phyloP scores from a whole-genome alignment of 768 basidiomycete genomes.

The Mrakia hoshinonis region DNA sequence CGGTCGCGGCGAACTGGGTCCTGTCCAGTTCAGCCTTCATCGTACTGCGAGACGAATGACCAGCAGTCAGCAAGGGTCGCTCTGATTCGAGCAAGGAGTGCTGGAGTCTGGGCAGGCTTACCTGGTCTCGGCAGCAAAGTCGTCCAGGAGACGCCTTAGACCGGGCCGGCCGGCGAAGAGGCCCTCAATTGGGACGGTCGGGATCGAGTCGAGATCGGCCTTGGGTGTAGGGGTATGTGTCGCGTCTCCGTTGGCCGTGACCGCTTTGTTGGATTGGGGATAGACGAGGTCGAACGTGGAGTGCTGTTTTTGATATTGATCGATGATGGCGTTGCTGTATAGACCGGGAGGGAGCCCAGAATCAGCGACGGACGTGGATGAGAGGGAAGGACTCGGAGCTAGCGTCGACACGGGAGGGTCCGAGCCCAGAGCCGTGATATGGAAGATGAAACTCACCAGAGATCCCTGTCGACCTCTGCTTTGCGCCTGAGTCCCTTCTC shows the following conservation, averaged over 20 bases:
- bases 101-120: no score
- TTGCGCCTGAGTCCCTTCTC: background rate
- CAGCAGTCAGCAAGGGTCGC: no score
- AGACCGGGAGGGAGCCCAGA: background rate
- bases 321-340: slow-evolving; percentile 4
- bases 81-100: no score
- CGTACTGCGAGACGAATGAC: no score
- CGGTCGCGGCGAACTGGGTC: background rate
- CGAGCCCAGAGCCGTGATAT: no score
- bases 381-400: background rate
- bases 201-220: background rate
- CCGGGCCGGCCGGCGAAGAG: slow-evolving; percentile 3
- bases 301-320: slow-evolving; percentile 2
- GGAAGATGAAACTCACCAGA: background rate
- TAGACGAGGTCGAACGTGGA: background rate
- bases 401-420: background rate
- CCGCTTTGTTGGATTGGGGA: background rate
- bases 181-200: background rate
- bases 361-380: background rate
- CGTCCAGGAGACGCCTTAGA: background rate
- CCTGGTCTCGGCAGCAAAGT: slow-evolving; percentile 4
- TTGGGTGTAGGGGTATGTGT: background rate
- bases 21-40: background rate
- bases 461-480: background rate
- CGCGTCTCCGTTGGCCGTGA: no score